Percentiles rank a stretch among this genome's conserved stretches.
phyloP scores from a whole-genome alignment of 2,329 filamentous ascomycete genomes.

The Curvularia verruculosa region DNA sequence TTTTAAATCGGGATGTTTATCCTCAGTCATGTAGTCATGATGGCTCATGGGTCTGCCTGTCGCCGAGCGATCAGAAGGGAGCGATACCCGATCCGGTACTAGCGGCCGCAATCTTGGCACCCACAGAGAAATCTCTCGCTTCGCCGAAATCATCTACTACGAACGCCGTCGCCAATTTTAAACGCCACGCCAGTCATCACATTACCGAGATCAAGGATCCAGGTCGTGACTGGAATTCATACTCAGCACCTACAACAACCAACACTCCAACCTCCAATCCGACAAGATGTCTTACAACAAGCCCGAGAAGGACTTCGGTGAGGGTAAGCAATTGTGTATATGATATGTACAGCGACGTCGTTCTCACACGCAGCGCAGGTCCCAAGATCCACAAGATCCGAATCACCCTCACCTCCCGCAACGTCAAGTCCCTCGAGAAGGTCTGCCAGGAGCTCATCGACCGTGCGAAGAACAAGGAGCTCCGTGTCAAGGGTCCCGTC shows the following conservation, averaged over 20 bases:
- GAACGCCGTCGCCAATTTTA: slow-evolving; percentile 37
- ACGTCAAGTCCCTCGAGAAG: slow-evolving; percentile 85
- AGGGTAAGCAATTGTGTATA: slow-evolving; percentile 57
- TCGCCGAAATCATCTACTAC: slow-evolving; percentile 24
- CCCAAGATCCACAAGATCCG: slow-evolving; percentile 65
- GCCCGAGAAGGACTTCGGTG: slow-evolving; percentile 88
- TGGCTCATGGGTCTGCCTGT: slow-evolving; percentile 28
- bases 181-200: slow-evolving; percentile 57
- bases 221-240: slow-evolving; percentile 55
- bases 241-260: slow-evolving; percentile 26
- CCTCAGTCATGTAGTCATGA: slow-evolving; percentile 32
- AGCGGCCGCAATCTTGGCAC: slow-evolving; percentile 38
- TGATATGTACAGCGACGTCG: background rate
- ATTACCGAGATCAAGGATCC: slow-evolving; percentile 57
- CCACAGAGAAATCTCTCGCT: slow-evolving; percentile 5
- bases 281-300: slow-evolving; percentile 64
- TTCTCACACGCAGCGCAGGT: slow-evolving; percentile 3
- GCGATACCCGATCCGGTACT: slow-evolving; percentile 35
- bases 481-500: slow-evolving; percentile 97
- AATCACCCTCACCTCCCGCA: slow-evolving; percentile 95
- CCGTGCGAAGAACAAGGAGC: slow-evolving; percentile 97
- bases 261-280: slow-evolving; percentile 22
- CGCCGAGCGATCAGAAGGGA: slow-evolving; percentile 9
- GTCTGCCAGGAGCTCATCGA: slow-evolving; percentile 98
- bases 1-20: slow-evolving; percentile 11